Base-by-base conservation (phyloP, 1,284 basidiomycete species). In the Nidula niveotomentosa region DNA sequence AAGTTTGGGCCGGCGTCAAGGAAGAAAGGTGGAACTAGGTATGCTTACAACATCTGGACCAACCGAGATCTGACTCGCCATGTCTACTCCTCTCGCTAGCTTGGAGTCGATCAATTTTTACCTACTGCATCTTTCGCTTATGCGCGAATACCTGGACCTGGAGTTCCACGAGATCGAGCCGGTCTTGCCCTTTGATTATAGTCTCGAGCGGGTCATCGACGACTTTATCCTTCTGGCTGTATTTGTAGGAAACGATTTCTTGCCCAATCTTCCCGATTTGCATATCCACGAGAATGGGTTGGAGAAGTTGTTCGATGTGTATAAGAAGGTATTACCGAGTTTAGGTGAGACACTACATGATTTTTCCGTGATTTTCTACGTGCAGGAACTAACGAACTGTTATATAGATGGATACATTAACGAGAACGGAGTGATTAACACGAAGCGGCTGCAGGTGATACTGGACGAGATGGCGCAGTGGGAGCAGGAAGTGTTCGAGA, bases 211-310 rank as follows among this genome's bases (percentile, higher is more conserved):
- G 36, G 83, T 99, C 71, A 97, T 99, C 67, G 96, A 99, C 72
- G 96, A 99, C 74, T 98, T 98, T 72, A 93, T 99, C 65, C 79
- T 99, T 12, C 86, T 99, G 62, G 93, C 94, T 48, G 93, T 98
- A 49, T 98, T 99, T 65, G 89, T 98, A 52, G 96, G 96, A 36
- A 99, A 98, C 70, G 96, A 98, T 76, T 98, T 98, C 74, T 74
- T 99, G 62, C 96, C 96, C 7, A 94, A 99, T 75, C 75, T 99
- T 52, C 97, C 96, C 6, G 95, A 97, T 69, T 71, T 99, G 43
- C 97, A 99, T 69, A 99, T 99, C 70, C 96, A 98, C 67, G 94
- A 98, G 73, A 97, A 98, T 64, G 96, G 94, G 3, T 72, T 99
- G 61, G 94, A 97, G 73, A 83, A 84, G 58, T 76, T 99, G 56